Evolutionary conservation across 129 eudicot species (phyloP).

Genomic region (Lactuca saligna): DNA sequence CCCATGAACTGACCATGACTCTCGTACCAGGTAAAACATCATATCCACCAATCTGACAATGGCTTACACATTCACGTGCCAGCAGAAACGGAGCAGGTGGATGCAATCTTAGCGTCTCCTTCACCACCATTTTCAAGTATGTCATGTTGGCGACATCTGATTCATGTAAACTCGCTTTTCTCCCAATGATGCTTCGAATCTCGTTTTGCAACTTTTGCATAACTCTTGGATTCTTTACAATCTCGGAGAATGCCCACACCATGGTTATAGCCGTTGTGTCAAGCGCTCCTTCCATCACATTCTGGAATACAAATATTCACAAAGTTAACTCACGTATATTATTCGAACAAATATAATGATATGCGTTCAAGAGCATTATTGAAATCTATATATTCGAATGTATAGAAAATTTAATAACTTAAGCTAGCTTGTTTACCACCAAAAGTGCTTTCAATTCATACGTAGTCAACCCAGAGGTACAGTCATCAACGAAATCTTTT

Average conservation of each 20-base stretch:
- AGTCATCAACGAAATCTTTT: conserved; percentile 10
- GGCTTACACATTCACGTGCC: conserved; percentile 31
- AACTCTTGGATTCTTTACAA: conserved; percentile 33
- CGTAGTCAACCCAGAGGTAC: background rate
- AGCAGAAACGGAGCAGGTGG: conserved; percentile 36
- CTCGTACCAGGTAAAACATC: conserved; percentile 29
- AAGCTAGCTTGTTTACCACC: background rate
- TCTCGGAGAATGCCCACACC: conserved; percentile 46
- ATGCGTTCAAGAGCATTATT: background rate
- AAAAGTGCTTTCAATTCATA: conserved; percentile 1
- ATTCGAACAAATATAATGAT: background rate
- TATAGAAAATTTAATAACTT: background rate
- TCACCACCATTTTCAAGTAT: conserved; percentile 44
- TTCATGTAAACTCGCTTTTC: conserved; percentile 6
- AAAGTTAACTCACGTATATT: background rate
- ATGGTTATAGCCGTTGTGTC: conserved; percentile 25
- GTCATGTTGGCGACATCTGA: conserved; percentile 21
- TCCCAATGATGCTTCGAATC: conserved; percentile 27
- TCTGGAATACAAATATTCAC: conserved; percentile 11
- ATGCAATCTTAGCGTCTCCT: conserved; percentile 40
- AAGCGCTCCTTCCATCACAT: conserved; percentile 30
- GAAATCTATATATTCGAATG: too few species aligned
- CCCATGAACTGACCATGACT: conserved; percentile 38
- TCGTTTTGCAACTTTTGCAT: conserved; percentile 41
- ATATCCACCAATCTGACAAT: conserved; percentile 29